These are phyloP conservation scores for Aspergillus biplanus DNA, from an alignment of 495 filamentous ascomycete genomes.

Conservation along the genomic window DNA sequence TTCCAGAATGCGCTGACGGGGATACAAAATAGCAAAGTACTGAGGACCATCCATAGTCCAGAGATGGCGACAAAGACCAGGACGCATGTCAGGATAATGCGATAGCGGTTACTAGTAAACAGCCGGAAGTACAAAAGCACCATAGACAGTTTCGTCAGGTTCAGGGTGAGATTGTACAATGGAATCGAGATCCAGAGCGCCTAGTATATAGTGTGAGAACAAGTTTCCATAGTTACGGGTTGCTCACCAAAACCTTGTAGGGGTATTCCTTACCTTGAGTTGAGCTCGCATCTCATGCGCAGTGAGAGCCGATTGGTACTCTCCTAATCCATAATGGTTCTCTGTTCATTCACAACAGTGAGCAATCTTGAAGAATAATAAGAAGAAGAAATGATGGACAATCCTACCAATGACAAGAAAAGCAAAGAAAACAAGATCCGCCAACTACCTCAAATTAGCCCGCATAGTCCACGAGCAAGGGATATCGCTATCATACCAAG, in stretches of 20 bases:
- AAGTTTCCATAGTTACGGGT: too few species aligned
- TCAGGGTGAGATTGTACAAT: slow-evolving; percentile 48
- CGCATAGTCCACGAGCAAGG: not conserved
- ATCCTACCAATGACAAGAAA: slow-evolving; percentile 36
- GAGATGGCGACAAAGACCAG: slow-evolving; percentile 38
- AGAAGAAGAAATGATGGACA: not conserved
- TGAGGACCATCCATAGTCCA: slow-evolving; percentile 43
- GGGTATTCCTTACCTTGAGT: slow-evolving; percentile 21
- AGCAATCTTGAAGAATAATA: not conserved
- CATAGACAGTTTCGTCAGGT: slow-evolving; percentile 50
- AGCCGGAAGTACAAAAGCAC: slow-evolving; percentile 44
- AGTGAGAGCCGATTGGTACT: slow-evolving; percentile 1
- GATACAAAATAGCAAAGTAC: slow-evolving; percentile 44
- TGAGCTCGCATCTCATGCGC: slow-evolving; percentile 7
- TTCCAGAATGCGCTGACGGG: slow-evolving; percentile 40
- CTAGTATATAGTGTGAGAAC: slow-evolving; percentile 23
- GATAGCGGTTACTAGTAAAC: slow-evolving; percentile 37
- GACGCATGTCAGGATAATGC: slow-evolving; percentile 31
- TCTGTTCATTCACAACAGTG: slow-evolving; percentile 15
- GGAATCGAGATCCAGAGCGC: slow-evolving; percentile 42
- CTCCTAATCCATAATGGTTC: slow-evolving; percentile 23
- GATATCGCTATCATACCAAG: slow-evolving; percentile 31
- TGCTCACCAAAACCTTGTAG: not conserved
- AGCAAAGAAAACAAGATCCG: slow-evolving; percentile 28
- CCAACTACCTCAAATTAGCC: slow-evolving; percentile 24